A percentile compares a stretch with the other conserved stretches of the same genome.
Evolutionary conservation across 306 rosid genomes (phyloP).

Genomic region (Comarum palustre): DNA sequence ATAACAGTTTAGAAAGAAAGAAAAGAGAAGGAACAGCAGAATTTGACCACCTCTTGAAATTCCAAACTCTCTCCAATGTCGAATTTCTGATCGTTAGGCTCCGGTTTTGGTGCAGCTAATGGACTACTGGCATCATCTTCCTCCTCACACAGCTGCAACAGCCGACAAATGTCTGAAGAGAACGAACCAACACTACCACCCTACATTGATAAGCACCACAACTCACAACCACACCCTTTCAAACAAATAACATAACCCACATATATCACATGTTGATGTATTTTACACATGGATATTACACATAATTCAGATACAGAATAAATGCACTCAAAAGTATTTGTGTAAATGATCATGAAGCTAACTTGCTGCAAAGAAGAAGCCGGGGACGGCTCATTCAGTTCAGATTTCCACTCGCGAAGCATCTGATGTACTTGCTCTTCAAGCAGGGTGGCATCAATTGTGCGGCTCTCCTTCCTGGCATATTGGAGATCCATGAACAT

Average conservation of each 20-base stretch:
- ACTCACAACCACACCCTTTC: conserved; percentile 43
- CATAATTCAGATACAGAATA: conserved; percentile 18
- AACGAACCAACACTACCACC: conserved; percentile 95
- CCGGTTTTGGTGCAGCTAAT: conserved; percentile 71
- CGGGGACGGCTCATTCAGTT: conserved; percentile 93
- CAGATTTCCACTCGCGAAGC: conserved; percentile 99
- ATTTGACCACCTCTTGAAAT: conserved; percentile 56
- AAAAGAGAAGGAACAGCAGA: background rate
- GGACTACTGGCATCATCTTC: conserved; percentile 99
- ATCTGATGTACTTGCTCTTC: conserved; percentile 98
- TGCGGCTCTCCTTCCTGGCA: conserved; percentile 97
- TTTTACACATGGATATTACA: conserved; percentile 4
- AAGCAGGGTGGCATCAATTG: conserved; percentile 63
- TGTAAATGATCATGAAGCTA: conserved; percentile 31
- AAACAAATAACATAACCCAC: conserved; percentile 29
- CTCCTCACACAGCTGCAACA: conserved; percentile 90
- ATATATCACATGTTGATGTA: conserved; percentile 18
- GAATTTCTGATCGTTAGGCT: conserved; percentile 71
- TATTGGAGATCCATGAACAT: conserved; percentile 82
- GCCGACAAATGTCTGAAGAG: conserved; percentile 87
- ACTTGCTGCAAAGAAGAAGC: conserved; percentile 97
- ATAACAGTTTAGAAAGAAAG: conserved; percentile 11
- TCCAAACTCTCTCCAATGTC: conserved; percentile 56
- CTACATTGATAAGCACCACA: conserved; percentile 46
- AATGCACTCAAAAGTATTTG: conserved; percentile 17